These are phyloP conservation scores for Globisporangium polare DNA, from an alignment of 352 stramenopile genomes.

Conservation along the genomic window DNA sequence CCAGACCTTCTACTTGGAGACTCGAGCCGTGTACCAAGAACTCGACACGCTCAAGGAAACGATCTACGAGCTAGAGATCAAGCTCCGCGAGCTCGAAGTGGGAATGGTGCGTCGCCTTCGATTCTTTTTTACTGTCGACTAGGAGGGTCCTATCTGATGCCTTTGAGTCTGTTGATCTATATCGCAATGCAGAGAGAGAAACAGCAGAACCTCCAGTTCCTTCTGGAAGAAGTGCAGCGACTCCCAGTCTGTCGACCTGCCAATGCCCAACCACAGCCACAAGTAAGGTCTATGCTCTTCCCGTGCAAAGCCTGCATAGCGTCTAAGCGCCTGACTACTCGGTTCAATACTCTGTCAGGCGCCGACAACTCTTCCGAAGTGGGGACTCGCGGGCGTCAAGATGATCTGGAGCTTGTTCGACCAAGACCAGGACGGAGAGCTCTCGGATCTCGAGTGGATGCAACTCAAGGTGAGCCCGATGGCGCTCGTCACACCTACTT, in stretches of 20 bases:
- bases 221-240: slow-evolving; percentile 29
- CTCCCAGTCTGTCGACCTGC: slow-evolving; percentile 22
- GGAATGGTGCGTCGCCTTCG: slow-evolving; percentile 31
- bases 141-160: no score
- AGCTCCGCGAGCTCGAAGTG: slow-evolving; percentile 39
- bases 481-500: no score
- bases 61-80: slow-evolving; percentile 60
- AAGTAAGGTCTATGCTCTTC: neutral
- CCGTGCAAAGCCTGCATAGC: no score
- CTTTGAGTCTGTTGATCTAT: neutral
- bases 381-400: slow-evolving; percentile 27
- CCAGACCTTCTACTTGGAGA: slow-evolving; percentile 58
- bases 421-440: slow-evolving; percentile 21
- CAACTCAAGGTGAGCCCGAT: slow-evolving; percentile 53
- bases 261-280: neutral
- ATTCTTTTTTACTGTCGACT: neutral
- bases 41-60: slow-evolving; percentile 52
- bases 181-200: slow-evolving; percentile 42
- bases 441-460: slow-evolving; percentile 24
- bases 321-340: no score
- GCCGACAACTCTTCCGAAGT: slow-evolving; percentile 18
- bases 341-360: no score
- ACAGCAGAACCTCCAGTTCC: slow-evolving; percentile 44
- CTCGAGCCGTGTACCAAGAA: slow-evolving; percentile 42
- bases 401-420: slow-evolving; percentile 43